A percentile compares a stretch with the other conserved stretches of the same genome.
Conservation (phyloP, 2,329 filamentous ascomycete genomes). For the Scytalidium sp. region DNA sequence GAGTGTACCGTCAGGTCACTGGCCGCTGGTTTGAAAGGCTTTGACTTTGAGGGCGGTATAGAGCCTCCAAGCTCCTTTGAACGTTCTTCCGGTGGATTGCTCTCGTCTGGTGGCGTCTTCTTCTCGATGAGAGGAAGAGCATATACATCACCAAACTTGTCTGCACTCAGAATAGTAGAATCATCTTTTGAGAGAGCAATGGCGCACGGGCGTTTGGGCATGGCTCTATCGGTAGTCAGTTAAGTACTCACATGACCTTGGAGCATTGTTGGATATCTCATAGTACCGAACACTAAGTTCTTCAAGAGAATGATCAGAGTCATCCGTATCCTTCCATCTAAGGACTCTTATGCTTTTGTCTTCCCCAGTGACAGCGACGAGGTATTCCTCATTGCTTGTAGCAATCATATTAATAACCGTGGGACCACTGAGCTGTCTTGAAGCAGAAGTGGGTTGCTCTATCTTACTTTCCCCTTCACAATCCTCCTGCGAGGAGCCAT, state of each 20-base stretch:
- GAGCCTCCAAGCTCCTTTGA: slow-evolving; percentile 2
- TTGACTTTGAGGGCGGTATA: slow-evolving; percentile 13
- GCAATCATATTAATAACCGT: slow-evolving; percentile 68
- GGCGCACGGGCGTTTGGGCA: slow-evolving; percentile 87
- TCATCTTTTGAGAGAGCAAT: slow-evolving; percentile 68
- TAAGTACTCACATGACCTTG: slow-evolving; percentile 7
- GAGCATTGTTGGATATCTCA: slow-evolving; percentile 12
- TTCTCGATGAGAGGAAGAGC: slow-evolving; percentile 66
- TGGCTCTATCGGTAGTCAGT: slow-evolving; percentile 42
- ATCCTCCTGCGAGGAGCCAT: slow-evolving; percentile 7
- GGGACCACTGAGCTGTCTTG: slow-evolving; percentile 34
- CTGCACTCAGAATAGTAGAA: slow-evolving; percentile 73
- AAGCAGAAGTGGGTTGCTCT: background rate
- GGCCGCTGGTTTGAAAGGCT: slow-evolving; percentile 46
- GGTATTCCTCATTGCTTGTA: slow-evolving; percentile 61
- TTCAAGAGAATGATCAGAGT: slow-evolving; percentile 39
- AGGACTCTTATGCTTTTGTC: slow-evolving; percentile 91
- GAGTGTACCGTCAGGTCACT: slow-evolving; percentile 63
- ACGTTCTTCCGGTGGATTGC: slow-evolving; percentile 11
- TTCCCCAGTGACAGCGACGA: slow-evolving; percentile 80
- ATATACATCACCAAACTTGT: slow-evolving; percentile 98
- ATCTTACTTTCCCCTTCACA: slow-evolving; percentile 3
- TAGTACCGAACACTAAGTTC: slow-evolving; percentile 70
- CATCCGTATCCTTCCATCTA: slow-evolving; percentile 58
- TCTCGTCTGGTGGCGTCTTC: slow-evolving; percentile 9